Conservation (phyloP, 257 asterid genomes). For the Knoxia roxburghii region DNA sequence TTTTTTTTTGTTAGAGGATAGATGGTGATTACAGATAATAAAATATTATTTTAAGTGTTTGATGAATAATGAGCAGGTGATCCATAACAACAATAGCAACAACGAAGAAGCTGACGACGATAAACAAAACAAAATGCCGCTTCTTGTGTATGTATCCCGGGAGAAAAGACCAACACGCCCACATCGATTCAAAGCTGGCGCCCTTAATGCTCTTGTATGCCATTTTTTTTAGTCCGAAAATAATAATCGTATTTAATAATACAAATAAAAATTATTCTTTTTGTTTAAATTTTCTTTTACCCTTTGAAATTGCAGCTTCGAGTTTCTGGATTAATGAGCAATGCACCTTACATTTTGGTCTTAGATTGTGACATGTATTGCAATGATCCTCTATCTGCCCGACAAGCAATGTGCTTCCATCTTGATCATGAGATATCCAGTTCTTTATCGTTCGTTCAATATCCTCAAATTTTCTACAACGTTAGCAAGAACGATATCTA, state of each 20-base stretch:
- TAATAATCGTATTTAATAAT: too few relatives aligned
- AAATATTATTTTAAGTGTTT: too few relatives aligned
- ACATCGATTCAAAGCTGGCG: constrained; percentile 85
- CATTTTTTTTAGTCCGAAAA: too few relatives aligned
- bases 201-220: constrained; percentile 61
- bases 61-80: constrained; percentile 41
- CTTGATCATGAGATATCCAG: constrained; percentile 35
- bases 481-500: constrained; percentile 73
- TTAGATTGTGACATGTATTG: constrained; percentile 53
- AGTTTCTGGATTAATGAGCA: constrained; percentile 80
- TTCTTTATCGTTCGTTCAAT: constrained; percentile 52
- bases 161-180: constrained; percentile 61
- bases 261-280: too few relatives aligned
- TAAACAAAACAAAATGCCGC: constrained; percentile 33
- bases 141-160: constrained; percentile 61
- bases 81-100: constrained; percentile 37
- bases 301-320: constrained; percentile 47
- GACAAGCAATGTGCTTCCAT: constrained; percentile 56
- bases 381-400: constrained; percentile 46
- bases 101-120: constrained; percentile 15
- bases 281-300: too few relatives aligned
- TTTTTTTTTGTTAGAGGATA: too few relatives aligned
- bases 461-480: constrained; percentile 70
- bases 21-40: too few relatives aligned
- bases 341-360: constrained; percentile 54